phyloP scores from a whole-genome alignment of 257 asterid genomes.

The Solanum neorickii region DNA sequence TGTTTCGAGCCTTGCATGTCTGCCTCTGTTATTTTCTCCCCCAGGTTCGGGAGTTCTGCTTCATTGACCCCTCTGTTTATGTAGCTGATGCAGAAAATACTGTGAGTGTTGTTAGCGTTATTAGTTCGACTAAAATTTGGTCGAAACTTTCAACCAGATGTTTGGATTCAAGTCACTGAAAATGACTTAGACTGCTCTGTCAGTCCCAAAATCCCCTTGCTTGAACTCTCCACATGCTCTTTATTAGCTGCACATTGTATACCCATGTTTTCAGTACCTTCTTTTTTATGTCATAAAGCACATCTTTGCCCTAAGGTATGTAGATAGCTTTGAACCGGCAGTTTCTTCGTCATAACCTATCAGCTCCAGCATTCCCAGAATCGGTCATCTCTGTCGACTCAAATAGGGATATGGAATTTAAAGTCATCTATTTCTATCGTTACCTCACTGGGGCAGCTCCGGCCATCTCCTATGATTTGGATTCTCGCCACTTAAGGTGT shows the following conservation, averaged over 20 bases:
- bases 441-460: neutral
- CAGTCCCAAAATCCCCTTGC: neutral
- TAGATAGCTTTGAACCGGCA: neutral
- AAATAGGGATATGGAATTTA: neutral
- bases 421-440: neutral
- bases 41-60: neutral
- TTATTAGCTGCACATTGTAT: neutral
- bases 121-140: neutral
- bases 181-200: neutral
- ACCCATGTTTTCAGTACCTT: neutral
- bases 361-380: neutral
- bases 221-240: neutral
- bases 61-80: neutral
- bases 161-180: neutral
- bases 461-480: neutral
- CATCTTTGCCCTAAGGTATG: neutral
- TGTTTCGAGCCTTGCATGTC: neutral
- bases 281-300: neutral
- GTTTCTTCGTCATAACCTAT: neutral
- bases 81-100: neutral
- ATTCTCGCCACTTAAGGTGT: neutral
- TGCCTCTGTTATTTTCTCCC: neutral
- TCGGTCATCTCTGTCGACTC: neutral
- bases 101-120: neutral
- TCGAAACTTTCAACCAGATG: neutral